Conservation (phyloP, 1,284 basidiomycete genomes). For the Ceratobasidium sp. region DNA sequence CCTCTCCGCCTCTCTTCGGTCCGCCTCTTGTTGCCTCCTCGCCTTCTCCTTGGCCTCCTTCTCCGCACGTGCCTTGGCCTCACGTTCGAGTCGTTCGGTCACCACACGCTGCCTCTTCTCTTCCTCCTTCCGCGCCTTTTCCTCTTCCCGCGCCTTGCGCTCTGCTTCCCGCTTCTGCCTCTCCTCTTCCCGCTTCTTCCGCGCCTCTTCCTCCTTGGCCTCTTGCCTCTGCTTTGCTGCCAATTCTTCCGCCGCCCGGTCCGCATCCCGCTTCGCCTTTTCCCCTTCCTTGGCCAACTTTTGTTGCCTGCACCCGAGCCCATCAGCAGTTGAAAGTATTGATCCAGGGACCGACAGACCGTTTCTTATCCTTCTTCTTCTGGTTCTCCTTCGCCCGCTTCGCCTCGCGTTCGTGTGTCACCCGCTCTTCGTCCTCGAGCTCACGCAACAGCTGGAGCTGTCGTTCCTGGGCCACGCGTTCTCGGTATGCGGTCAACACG, state of each 20-base stretch:
- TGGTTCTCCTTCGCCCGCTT: constrained; percentile 96
- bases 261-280: constrained; percentile 77
- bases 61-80: constrained; percentile 59
- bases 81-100: constrained; percentile 74
- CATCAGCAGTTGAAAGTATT: constrained; percentile 11
- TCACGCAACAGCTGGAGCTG: constrained; percentile 87
- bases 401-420: constrained; percentile 82
- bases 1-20: constrained; percentile 46
- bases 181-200: constrained; percentile 73
- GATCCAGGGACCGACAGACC: constrained; percentile 55
- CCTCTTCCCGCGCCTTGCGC: constrained; percentile 75
- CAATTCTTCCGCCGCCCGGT: constrained; percentile 81
- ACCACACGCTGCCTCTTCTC: constrained; percentile 78
- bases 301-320: constrained; percentile 67
- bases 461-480: constrained; percentile 90
- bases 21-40: constrained; percentile 60
- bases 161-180: constrained; percentile 77
- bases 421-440: constrained; percentile 87
- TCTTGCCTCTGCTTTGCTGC: constrained; percentile 70
- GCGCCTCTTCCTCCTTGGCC: constrained; percentile 68
- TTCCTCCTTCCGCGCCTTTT: constrained; percentile 68
- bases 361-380: constrained; percentile 99
- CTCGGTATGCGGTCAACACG: constrained; percentile 90
- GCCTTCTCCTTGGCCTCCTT: constrained; percentile 68
- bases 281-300: constrained; percentile 94